phyloP scores from a whole-genome alignment of 495 filamentous ascomycete species.

The Extremus antarcticus region DNA sequence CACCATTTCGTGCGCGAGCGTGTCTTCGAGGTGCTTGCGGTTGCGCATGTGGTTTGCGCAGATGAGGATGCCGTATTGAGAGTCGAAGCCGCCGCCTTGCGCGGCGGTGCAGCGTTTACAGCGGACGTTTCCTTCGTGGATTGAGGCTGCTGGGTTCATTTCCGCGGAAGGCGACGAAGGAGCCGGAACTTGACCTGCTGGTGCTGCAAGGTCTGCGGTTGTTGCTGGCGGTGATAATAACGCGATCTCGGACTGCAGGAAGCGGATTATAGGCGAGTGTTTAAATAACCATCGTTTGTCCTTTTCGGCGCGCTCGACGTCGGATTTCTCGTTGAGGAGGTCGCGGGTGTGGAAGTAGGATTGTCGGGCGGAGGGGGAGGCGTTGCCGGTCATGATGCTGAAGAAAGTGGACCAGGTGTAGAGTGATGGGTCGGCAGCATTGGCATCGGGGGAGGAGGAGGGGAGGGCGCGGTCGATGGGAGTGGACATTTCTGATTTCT shows the following conservation, averaged over 20 bases:
- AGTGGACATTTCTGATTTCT: neutral
- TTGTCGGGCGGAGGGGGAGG: slow-evolving; percentile 55
- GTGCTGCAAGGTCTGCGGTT: too few relatives aligned
- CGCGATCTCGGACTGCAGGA: slow-evolving; percentile 64
- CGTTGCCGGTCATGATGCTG: slow-evolving; percentile 56
- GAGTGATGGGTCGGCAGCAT: slow-evolving; percentile 21
- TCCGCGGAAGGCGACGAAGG: too few relatives aligned
- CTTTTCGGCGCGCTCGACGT: slow-evolving; percentile 68
- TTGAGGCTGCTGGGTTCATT: slow-evolving; percentile 16
- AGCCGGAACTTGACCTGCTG: neutral
- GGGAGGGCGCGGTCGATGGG: slow-evolving; percentile 1
- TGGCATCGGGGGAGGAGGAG: slow-evolving; percentile 2
- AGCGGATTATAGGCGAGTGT: slow-evolving; percentile 76
- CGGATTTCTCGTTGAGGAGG: slow-evolving; percentile 50
- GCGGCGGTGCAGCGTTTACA: slow-evolving; percentile 63
- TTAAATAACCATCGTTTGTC: slow-evolving; percentile 68
- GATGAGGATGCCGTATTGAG: slow-evolving; percentile 72
- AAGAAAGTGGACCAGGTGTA: slow-evolving; percentile 41
- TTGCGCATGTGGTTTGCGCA: slow-evolving; percentile 80
- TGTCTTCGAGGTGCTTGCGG: slow-evolving; percentile 75
- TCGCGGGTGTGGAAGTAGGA: slow-evolving; percentile 62
- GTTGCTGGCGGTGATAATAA: slow-evolving; percentile 56
- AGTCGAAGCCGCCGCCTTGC: slow-evolving; percentile 71
- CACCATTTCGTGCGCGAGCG: slow-evolving; percentile 92
- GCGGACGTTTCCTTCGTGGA: slow-evolving; percentile 63